These are phyloP conservation scores for Cystobasidium pallidum DNA, from an alignment of 1,284 basidiomycete species.

Conservation along the genomic window DNA sequence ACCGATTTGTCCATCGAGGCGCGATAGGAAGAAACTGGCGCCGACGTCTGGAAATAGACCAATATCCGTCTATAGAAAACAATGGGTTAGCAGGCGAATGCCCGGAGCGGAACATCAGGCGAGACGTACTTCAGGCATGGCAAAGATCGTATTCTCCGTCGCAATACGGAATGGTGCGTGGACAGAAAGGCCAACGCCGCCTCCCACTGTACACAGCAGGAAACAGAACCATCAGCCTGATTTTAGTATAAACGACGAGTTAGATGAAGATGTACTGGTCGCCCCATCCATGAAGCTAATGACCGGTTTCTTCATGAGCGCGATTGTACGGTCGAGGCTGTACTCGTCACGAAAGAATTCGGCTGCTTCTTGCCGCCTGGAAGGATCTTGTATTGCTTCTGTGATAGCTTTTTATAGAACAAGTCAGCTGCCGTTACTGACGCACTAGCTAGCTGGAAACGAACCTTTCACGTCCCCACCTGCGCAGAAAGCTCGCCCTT, in stretches of 20 bases:
- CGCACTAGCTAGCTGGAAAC: not conserved
- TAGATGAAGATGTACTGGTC: constrained; percentile 67
- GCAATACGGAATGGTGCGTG: constrained; percentile 89
- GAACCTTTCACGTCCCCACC: constrained; percentile 88
- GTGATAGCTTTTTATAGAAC: constrained; percentile 5
- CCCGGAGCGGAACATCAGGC: not conserved
- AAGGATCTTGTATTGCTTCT: constrained; percentile 10
- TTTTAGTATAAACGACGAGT: not conserved
- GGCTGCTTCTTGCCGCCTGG: constrained; percentile 64
- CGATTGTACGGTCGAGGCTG: constrained; percentile 82
- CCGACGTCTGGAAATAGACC: constrained; percentile 83
- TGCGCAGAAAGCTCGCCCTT: constrained; percentile 83
- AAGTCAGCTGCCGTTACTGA: not conserved
- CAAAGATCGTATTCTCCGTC: constrained; percentile 86
- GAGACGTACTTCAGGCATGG: constrained; percentile 79
- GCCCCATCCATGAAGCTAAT: constrained; percentile 87
- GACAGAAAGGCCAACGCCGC: constrained; percentile 88
- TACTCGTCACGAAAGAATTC: constrained; percentile 94
- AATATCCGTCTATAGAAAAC: constrained; percentile 52
- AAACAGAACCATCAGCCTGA: not conserved
- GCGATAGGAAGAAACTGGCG: constrained; percentile 82
- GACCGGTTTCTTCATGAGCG: constrained; percentile 80
- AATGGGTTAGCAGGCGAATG: not conserved
- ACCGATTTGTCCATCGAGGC: constrained; percentile 87
- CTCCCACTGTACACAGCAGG: constrained; percentile 73